Base-by-base conservation (phyloP, 257 asterid species). In the Dorcoceras hygrometricum region DNA sequence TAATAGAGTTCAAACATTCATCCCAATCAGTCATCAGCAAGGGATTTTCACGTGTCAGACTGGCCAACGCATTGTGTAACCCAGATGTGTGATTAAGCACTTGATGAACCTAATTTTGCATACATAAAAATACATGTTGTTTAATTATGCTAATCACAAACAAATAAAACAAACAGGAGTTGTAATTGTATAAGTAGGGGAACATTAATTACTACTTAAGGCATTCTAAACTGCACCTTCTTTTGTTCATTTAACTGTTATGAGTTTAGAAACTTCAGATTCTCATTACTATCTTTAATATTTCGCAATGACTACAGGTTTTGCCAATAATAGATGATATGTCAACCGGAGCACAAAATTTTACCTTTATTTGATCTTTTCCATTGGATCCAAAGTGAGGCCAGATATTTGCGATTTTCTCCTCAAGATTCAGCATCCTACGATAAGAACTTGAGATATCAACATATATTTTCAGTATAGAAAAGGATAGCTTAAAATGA, bases 61-160 rank as follows among this genome's bases (percentile, higher is more conserved):
- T 73, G 63, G 81, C 89, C 82, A 90, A 58, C 74, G 97, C 95
- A 73, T 90, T 93, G 72, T 88, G 99, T 82, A 93, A 76, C 65
- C 99, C 99, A 65, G 97, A 78, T 64, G 99, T 90, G 81, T 93
- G 99, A 81, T 90, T 93, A 54, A 93, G 99, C 86, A 88, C 97
- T 59, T 93, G 99, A 78, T 93, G 95, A 75, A 93, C 99, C 99
- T 93, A 69, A 67, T 73, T 26, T 64, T 48, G 57, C 57, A 74
- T 43, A 58, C 56, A 66, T 56, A 77, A 48, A 57, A 59, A 24
- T 18, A 32, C 48, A 72, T 5, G 23, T 23, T 50, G 48, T 63
- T 57, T 34, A 65, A 68, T 28, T 26, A 31, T 48, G 23, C 26
- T 46, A 54, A 62, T n/a, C 36, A 57, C 36, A 57, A 24, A 56